Conservation (phyloP, 768 basidiomycete species). For the Russula sp. region DNA sequence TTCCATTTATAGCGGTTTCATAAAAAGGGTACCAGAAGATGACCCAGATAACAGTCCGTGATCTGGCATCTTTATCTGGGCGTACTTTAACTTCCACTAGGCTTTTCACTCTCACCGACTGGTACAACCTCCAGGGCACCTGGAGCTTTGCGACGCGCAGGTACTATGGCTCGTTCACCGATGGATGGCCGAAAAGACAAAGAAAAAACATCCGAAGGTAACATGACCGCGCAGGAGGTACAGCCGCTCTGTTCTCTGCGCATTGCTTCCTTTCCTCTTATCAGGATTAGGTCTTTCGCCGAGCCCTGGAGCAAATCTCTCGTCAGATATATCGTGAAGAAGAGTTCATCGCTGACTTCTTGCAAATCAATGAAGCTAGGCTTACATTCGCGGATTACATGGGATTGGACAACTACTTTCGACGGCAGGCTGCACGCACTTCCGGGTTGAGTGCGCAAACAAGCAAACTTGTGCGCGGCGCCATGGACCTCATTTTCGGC, state of each 20-base stretch:
- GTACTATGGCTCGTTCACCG: conserved; percentile 77
- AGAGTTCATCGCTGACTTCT: conserved; percentile 83
- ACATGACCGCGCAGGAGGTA: conserved; percentile 68
- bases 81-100: conserved; percentile 9
- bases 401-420: conserved; percentile 89
- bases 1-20: conserved; percentile 43
- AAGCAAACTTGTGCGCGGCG: conserved; percentile 72
- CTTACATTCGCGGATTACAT: conserved; percentile 95
- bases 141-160: conserved; percentile 68
- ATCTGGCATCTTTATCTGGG: neutral
- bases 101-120: conserved; percentile 28
- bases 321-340: conserved; percentile 76
- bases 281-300: conserved; percentile 55
- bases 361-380: conserved; percentile 83
- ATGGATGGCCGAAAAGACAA: conserved; percentile 51
- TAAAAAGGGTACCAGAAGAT: conserved; percentile 74
- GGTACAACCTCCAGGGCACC: conserved; percentile 43
- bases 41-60: conserved; percentile 40
- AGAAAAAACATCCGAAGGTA: conserved; percentile 49
- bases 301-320: conserved; percentile 68
- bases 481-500: conserved; percentile 93
- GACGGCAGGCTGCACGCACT: conserved; percentile 77
- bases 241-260: conserved; percentile 1
- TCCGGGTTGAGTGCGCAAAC: conserved; percentile 62
- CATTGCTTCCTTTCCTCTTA: neutral